Evolutionary conservation across 805 yeast species (phyloP).

Genomic region (Maudiozyma bulderi): DNA sequence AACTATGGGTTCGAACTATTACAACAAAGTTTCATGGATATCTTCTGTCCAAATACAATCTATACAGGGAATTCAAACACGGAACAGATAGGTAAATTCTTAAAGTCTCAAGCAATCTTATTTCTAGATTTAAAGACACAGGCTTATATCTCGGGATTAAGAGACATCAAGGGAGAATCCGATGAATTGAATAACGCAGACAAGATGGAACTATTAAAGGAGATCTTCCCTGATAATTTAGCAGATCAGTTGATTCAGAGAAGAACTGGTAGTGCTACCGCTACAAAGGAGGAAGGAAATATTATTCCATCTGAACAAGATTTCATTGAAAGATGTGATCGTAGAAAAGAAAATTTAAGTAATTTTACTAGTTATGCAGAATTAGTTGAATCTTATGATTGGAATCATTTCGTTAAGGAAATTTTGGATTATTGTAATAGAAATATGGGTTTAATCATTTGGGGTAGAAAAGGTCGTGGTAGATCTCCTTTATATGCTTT

Average conservation of each 20-base stretch:
- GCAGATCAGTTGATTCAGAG: slow-evolving; percentile 31
- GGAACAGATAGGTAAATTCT: slow-evolving; percentile 40
- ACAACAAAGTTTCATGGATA: slow-evolving; percentile 75
- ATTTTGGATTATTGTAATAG: slow-evolving; percentile 68
- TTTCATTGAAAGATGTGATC: slow-evolving; percentile 62
- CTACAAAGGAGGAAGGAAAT: slow-evolving; percentile 11
- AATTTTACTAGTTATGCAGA: slow-evolving; percentile 38
- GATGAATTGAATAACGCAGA: slow-evolving; percentile 7
- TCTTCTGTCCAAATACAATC: slow-evolving; percentile 62
- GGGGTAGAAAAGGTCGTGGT: slow-evolving; percentile 48
- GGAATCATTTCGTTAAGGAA: slow-evolving; percentile 76
- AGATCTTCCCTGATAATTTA: slow-evolving; percentile 61
- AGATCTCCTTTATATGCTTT: slow-evolving; percentile 19
- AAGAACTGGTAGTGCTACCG: slow-evolving; percentile 10
- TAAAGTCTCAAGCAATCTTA: slow-evolving; percentile 72
- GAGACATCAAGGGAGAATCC: slow-evolving; percentile 23
- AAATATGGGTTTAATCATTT: slow-evolving; percentile 59
- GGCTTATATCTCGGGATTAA: slow-evolving; percentile 83
- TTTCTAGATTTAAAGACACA: slow-evolving; percentile 88
- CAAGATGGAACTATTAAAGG: slow-evolving; percentile 51
- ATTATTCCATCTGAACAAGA: slow-evolving; percentile 73
- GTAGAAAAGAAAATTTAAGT: slow-evolving; percentile 55
- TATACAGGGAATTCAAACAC: slow-evolving; percentile 18
- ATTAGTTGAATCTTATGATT: slow-evolving; percentile 66
- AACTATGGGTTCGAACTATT: slow-evolving; percentile 82